Base-by-base conservation (phyloP, 2,329 filamentous ascomycete species). In the Pseudocercospora fuligena region DNA sequence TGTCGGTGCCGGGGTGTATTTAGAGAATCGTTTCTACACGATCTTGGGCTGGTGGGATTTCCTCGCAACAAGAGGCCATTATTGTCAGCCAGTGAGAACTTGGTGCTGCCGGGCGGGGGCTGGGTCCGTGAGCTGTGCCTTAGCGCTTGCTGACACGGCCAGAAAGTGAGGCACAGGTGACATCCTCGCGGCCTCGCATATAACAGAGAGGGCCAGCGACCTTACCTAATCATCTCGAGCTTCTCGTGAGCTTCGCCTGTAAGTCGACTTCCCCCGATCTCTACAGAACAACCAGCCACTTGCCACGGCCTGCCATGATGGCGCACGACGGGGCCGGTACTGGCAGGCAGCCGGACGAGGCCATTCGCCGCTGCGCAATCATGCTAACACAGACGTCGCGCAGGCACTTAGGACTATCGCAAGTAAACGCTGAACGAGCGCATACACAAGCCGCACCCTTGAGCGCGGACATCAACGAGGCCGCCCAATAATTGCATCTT, bases 201-300 rank as follows among this genome's bases (percentile, higher is more conserved):
- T 31, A 58, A 25, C 56, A 36, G 56, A 58, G 29, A 58, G 25
- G 56, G 29, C 23, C 25, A 11, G 53, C 47, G n/a, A 27, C 47
- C 19, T 21, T 23, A 51, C 47, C 23, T 51, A 56, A 27, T 31
- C 23, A 43, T 19, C 54, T 40, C 31, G 29, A 40, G 56, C 56
- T 43, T 58, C 31, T 21, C 23, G 56, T 40, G 56, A 43, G 56
- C 56, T 58, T 58, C 56, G n/a, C 56, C 27, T 19, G 56, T 58
- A 43, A 58, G 56, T 58, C 11, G 31, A 58, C 56, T 58, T 19
- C 56, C n/a, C 53, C 27, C 27, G 29, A 29, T 29, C 23, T 43
- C 40, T 43, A 14, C 5, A 19, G 16, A 43, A 43, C 16, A 43
- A 43, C 40, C 40, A 43, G 40, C 40, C 40, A 43, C 36, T n/a